Conservation (phyloP, 805 yeast genomes). For the Metschnikowia cubensis region DNA sequence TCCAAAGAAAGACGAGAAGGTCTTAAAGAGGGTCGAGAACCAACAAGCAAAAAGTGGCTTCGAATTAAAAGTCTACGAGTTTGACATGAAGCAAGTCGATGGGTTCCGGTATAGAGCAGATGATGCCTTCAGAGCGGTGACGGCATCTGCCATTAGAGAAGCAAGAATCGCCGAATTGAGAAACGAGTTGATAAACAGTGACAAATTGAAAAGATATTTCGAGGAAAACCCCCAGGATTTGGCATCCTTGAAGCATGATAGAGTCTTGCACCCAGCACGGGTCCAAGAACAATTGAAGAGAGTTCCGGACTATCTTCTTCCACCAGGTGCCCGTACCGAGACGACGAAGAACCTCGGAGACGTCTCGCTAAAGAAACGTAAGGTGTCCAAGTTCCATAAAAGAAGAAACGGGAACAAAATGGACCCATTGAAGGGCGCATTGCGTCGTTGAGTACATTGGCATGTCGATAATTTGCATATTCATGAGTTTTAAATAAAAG, state of each 20-base stretch:
- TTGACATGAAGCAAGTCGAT: constrained; percentile 88
- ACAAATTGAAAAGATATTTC: constrained; percentile 87
- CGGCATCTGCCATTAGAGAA: constrained; percentile 83
- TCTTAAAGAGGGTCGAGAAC: constrained; percentile 67
- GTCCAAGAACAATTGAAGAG: constrained; percentile 82
- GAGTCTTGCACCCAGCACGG: constrained; percentile 77
- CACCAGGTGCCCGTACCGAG: constrained; percentile 64
- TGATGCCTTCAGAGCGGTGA: constrained; percentile 94
- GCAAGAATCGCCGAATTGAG: constrained; percentile 88
- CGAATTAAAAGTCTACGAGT: constrained; percentile 80
- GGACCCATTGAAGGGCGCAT: constrained; percentile 59
- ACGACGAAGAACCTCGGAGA: constrained; percentile 58
- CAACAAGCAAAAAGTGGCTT: constrained; percentile 73
- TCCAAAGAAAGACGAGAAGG: constrained; percentile 82
- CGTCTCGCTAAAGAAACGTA: constrained; percentile 64
- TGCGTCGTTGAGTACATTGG: constrained; percentile 6
- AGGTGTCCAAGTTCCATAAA: constrained; percentile 41
- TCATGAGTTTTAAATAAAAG: constrained; percentile 4
- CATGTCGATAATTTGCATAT: constrained; percentile 17
- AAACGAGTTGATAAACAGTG: constrained; percentile 81
- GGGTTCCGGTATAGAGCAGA: constrained; percentile 95
- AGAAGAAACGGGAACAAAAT: constrained; percentile 40
- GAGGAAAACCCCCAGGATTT: constrained; percentile 97
- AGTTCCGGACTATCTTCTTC: constrained; percentile 88
- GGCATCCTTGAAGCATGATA: constrained; percentile 84